Base-by-base conservation (phyloP, 129 eudicot species). In the Lactuca sativa region DNA sequence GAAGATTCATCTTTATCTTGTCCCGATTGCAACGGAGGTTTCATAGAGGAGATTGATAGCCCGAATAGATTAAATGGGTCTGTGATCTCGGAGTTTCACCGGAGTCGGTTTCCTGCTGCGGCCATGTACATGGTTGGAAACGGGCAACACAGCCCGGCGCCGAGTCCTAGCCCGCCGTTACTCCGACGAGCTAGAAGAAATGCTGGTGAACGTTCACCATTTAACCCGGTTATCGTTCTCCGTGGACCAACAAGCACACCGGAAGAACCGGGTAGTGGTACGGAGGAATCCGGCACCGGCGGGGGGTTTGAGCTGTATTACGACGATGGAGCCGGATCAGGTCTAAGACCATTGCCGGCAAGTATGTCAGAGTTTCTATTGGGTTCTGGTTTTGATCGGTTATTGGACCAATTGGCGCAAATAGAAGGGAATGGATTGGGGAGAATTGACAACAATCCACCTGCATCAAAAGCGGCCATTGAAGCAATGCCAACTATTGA, bases 271-370 rank as follows among this genome's bases (percentile, higher is more conserved):
- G 58, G 58, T 62, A 54, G 77, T 0, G 56, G 58, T 15, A 53
- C 18, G 3, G 78, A 67, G 78, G 16, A 74, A 53, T 13, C 54
- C 77, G 7, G 79, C 74, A 31, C 73, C 64, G 65, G 80, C 0
- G 66, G 65, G 1, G 87, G 90, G 13, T 93, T 85, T 71, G 99
- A 93, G 64, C 9, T 93, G 79, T 93, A 83, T 71, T 93, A 93
- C 37, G 99, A 93, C 13, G 99, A 93, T 65, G 99, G 99, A 1
- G 83, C 95, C 3, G 99, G 97, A 55, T 83, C 95, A 74, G 99
- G 95, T 12, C 62, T 93, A 61, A 72, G 99, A 15, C 99, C 99
- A 1, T 82, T 93, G 10, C 99, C 99, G 6, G 82, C 95, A 0
- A 89, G 84, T 15, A 88, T 93, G 90, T 86, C 66, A 2, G 98